phyloP scores from a whole-genome alignment of 208 protist genomes.

The Herpetomonas samuelpessoai region DNA sequence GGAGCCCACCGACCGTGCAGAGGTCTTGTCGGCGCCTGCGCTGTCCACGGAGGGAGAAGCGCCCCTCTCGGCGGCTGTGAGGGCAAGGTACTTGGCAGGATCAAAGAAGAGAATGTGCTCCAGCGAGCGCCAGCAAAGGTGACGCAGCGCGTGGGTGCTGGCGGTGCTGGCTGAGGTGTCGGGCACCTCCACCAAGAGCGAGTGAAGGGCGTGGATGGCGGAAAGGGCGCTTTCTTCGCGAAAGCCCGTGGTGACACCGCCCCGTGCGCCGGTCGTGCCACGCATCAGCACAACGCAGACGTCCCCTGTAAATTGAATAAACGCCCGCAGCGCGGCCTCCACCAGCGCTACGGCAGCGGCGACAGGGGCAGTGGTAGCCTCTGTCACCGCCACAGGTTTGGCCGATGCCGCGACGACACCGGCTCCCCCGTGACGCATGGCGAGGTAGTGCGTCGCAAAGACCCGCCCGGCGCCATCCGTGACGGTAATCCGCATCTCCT shows the following conservation, averaged over 20 bases:
- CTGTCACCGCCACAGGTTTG: background rate
- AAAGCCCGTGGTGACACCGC: background rate
- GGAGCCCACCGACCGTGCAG: background rate
- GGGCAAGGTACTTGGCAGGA: background rate
- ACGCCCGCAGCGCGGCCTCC: constrained; percentile 21
- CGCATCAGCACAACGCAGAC: constrained; percentile 41
- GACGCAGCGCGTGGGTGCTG: constrained; percentile 2
- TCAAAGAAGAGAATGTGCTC: constrained; percentile 27
- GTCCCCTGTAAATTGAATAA: constrained; percentile 46
- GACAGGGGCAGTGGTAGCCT: background rate
- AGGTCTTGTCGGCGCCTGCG: background rate
- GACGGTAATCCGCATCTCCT: constrained; percentile 51
- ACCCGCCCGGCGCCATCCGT: constrained; percentile 55
- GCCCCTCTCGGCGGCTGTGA: background rate
- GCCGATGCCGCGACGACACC: background rate
- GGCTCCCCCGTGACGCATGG: constrained; percentile 25
- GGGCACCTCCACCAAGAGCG: constrained; percentile 44
- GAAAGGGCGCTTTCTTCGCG: constrained; percentile 39
- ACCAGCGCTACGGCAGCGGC: constrained; percentile 2
- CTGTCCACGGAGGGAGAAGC: background rate
- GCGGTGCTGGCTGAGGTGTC: constrained; percentile 12
- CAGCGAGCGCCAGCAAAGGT: constrained; percentile 42
- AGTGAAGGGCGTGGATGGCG: constrained; percentile 58
- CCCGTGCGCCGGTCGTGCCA: constrained; percentile 26
- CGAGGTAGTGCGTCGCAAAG: constrained; percentile 45